Percentiles rank a stretch among this genome's conserved stretches.
phyloP scores from a whole-genome alignment of 805 yeast genomes.

The Debaryomyces castellii region DNA sequence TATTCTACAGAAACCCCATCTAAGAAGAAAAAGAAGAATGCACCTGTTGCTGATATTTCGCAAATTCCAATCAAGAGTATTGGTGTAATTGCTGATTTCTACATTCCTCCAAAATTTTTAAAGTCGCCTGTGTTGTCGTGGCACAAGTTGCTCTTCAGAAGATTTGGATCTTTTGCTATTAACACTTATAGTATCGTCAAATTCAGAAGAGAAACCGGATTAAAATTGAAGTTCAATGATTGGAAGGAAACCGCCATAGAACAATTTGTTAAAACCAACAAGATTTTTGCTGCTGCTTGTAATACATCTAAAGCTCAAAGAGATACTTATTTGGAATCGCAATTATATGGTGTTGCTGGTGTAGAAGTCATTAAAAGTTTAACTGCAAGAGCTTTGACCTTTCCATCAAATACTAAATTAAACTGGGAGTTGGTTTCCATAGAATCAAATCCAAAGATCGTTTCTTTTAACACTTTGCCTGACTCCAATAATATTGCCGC shows the following conservation, averaged over 20 bases:
- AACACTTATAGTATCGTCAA: constrained; percentile 57
- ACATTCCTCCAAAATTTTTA: constrained; percentile 37
- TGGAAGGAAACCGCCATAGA: constrained; percentile 90
- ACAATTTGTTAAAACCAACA: constrained; percentile 72
- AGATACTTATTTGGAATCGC: constrained; percentile 45
- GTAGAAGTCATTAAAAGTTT: constrained; percentile 30
- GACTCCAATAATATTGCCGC: constrained; percentile 38
- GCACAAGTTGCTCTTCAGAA: constrained; percentile 53
- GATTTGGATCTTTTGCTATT: constrained; percentile 64
- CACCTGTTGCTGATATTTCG: constrained; percentile 29
- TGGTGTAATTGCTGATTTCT: constrained; percentile 43
- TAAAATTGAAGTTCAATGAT: constrained; percentile 58
- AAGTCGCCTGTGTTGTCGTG: constrained; percentile 30
- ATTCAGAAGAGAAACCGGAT: constrained; percentile 42
- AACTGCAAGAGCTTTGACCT: constrained; percentile 31
- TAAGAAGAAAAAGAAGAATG: constrained; percentile 13
- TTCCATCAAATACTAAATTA: constrained; percentile 58
- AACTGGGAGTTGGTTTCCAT: constrained; percentile 79
- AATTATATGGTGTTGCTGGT: constrained; percentile 36
- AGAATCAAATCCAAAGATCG: constrained; percentile 68
- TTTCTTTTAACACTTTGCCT: constrained; percentile 68
- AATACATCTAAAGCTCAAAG: constrained; percentile 27
- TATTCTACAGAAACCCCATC: constrained; percentile 1
- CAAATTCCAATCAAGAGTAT: constrained; percentile 38
- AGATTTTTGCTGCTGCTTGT: constrained; percentile 66